These are phyloP conservation scores for Globisporangium abappressorium DNA, from an alignment of 352 stramenopile species.

Conservation along the genomic window DNA sequence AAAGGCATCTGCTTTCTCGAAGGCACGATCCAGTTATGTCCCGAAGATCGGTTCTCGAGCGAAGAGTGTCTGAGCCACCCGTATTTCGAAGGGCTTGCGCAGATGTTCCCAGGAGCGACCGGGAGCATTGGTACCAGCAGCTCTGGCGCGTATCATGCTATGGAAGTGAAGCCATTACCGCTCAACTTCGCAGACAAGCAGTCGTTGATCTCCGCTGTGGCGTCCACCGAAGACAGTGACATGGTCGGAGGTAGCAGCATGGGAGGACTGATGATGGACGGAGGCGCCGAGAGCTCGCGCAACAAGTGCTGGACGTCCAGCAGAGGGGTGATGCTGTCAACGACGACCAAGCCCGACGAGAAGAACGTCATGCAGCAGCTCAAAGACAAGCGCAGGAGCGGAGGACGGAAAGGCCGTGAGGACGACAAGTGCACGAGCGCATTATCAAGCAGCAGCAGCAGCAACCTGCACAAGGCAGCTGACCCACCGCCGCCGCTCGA, in stretches of 20 bases:
- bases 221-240: slow-evolving; percentile 20
- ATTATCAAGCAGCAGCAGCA: slow-evolving; percentile 24
- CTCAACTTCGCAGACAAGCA: slow-evolving; percentile 30
- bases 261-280: slow-evolving; percentile 19
- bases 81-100: slow-evolving; percentile 83
- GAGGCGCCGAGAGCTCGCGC: slow-evolving; percentile 30
- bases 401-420: slow-evolving; percentile 33
- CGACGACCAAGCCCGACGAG: slow-evolving; percentile 28
- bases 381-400: slow-evolving; percentile 45
- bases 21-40: slow-evolving; percentile 69
- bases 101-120: not conserved
- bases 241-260: slow-evolving; percentile 15
- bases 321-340: slow-evolving; percentile 6
- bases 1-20: slow-evolving; percentile 82
- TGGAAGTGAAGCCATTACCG: slow-evolving; percentile 31
- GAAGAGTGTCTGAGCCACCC: slow-evolving; percentile 80
- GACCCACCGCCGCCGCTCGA: slow-evolving; percentile 23
- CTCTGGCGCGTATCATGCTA: slow-evolving; percentile 7
- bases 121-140: slow-evolving; percentile 6
- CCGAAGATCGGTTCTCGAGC: slow-evolving; percentile 70
- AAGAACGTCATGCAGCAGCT: slow-evolving; percentile 21
- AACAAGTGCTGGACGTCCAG: slow-evolving; percentile 37
- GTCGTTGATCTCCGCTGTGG: slow-evolving; percentile 12
- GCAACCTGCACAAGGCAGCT: slow-evolving; percentile 30
- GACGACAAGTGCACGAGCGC: slow-evolving; percentile 25